Base-by-base conservation (phyloP, 371 early-diverging fungal species). In the Mucor ambiguus region DNA sequence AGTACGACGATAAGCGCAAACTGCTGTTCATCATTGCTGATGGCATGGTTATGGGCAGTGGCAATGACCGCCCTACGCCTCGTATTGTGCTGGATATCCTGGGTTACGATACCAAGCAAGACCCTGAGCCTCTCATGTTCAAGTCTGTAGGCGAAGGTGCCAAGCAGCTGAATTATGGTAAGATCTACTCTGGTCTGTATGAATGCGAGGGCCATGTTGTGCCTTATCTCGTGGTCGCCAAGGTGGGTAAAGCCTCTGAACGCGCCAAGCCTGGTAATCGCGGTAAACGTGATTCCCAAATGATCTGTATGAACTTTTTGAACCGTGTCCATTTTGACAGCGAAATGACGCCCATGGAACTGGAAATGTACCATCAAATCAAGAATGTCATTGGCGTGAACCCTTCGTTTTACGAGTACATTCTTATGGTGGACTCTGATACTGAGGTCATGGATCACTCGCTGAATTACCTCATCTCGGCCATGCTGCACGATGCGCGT, bases 231-330 rank as follows among this genome's bases (percentile, higher is more conserved):
- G 95, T 98, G 4, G 86, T 99, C 3, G 94, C 90, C 74, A 99
- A 99, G 85, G 88, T 88, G 43, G 98, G 98, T 46, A 86, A 83
- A 24, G 87, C 90, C 2, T 83, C 82, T 29, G 93, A 93, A 75
- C 81, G 86, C 44, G 80, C 82, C 66, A 92, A 90, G 73, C 89
- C 95, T 11, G 98, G 97, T 14, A 99, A 99, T 78, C 86, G 99
- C 57, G 99, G 99, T 70, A 99, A 99, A 82, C 93, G 99, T 73
- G 99, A 99, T 81, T 95, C 97, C 26, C 99, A 99, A 85, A 90
- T 99, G 78, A 89, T 99, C 63, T 87, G 92, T 62, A 98, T 99
- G 99, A 84, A 90, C 46, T 99, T 98, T 88, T 90, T 99, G 73
- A 93, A 93, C 81, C 93, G 93, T 73, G 93, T 99, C n/a, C 96